These are phyloP conservation scores for Suaeda aralocaspica DNA, from an alignment of 148 eudicot species.

Conservation along the genomic window DNA sequence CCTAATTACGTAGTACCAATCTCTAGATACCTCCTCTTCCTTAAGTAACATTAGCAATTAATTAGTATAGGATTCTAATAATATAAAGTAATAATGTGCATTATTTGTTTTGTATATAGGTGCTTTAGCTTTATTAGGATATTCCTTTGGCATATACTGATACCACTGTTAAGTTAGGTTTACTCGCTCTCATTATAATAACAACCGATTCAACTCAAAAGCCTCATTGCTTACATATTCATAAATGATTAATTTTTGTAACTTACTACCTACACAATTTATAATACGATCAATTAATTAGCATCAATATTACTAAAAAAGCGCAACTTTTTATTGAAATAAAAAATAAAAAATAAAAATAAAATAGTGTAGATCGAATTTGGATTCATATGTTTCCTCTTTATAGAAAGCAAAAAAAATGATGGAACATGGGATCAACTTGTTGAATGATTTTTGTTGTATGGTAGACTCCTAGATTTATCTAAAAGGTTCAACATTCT, in stretches of 20 bases:
- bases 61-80: too few relatives aligned
- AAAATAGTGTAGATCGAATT: background rate
- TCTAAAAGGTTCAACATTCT: constrained; percentile 4
- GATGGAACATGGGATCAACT: background rate
- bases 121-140: too few relatives aligned
- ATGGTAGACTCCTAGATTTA: too few relatives aligned
- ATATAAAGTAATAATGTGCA: too few relatives aligned
- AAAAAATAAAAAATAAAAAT: too few relatives aligned
- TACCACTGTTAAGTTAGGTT: background rate
- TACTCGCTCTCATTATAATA: background rate
- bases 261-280: background rate
- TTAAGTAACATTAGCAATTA: too few relatives aligned
- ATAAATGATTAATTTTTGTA: background rate
- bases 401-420: constrained; percentile 5
- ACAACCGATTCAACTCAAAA: constrained; percentile 10
- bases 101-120: too few relatives aligned
- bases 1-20: too few relatives aligned
- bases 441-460: background rate
- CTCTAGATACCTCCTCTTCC: too few relatives aligned
- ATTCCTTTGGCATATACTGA: background rate
- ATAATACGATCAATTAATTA: background rate
- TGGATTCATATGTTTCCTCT: background rate
- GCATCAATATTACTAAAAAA: too few relatives aligned
- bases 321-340: too few relatives aligned
- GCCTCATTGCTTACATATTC: background rate